Evolutionary conservation across 495 filamentous ascomycete species (phyloP).

Genomic region (Letharia columbiana): DNA sequence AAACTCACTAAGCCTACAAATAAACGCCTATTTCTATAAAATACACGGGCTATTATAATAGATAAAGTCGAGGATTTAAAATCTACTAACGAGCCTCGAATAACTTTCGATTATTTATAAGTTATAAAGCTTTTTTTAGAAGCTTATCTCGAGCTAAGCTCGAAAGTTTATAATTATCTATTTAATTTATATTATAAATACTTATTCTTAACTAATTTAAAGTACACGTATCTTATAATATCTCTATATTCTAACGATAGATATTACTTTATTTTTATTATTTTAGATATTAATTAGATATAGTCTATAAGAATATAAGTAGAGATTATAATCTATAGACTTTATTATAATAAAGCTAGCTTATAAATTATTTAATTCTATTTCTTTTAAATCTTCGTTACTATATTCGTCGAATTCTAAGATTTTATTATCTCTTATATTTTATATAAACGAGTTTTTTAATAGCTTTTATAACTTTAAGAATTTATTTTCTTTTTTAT

Average conservation of each 20-base stretch:
- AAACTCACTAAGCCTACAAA: not conserved
- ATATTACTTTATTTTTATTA: not conserved
- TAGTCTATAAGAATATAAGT: not conserved
- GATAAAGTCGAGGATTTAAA: not conserved
- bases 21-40: not conserved
- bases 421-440: no score
- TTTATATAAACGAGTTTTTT: no score
- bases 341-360: not conserved
- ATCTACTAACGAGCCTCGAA: not conserved
- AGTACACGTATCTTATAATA: slow-evolving; percentile 1
- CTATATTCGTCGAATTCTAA: not conserved
- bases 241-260: not conserved
- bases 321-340: not conserved
- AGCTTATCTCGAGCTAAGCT: not conserved
- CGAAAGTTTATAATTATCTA: not conserved
- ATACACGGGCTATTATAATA: not conserved
- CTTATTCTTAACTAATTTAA: not conserved
- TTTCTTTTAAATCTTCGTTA: not conserved
- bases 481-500: no score
- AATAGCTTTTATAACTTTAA: no score
- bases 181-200: not conserved
- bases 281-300: not conserved
- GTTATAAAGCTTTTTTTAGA: not conserved
- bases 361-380: not conserved
- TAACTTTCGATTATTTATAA: slow-evolving; percentile 1